Percentiles rank a stretch among this genome's conserved stretches.
Conservation (phyloP, 352 stramenopile species). For the Phytophthora hibernalis region DNA sequence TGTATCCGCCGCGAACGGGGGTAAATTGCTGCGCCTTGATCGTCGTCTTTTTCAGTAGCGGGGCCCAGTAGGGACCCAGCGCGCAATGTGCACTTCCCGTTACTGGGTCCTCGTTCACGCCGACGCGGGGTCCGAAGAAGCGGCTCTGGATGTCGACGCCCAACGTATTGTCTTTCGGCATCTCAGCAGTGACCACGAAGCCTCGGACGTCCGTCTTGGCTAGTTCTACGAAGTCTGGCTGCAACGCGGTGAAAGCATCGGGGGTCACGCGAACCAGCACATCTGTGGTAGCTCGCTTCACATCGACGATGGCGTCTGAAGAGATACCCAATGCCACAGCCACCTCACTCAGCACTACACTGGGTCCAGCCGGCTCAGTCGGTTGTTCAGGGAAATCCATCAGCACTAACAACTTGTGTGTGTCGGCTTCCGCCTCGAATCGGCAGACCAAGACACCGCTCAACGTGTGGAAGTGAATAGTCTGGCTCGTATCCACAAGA, state of each 20-base stretch:
- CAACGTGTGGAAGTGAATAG: conserved; percentile 79
- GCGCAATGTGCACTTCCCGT: conserved; percentile 93
- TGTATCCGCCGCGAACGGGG: conserved; percentile 48
- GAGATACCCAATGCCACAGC: conserved; percentile 23
- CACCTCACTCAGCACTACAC: conserved; percentile 14
- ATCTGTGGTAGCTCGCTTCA: conserved; percentile 32
- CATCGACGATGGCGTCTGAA: conserved; percentile 27
- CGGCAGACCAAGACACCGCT: conserved; percentile 56
- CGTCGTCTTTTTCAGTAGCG: conserved; percentile 46
- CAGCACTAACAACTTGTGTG: conserved; percentile 44
- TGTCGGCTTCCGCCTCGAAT: conserved; percentile 28
- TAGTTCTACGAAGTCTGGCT: conserved; percentile 35
- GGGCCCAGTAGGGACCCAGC: conserved; percentile 87
- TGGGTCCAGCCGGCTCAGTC: conserved; percentile 11
- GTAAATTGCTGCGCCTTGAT: conserved; percentile 58
- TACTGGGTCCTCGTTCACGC: conserved; percentile 94
- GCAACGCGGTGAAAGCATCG: conserved; percentile 24
- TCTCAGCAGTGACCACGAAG: conserved; percentile 21
- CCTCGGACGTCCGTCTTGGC: conserved; percentile 22
- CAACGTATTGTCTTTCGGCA: conserved; percentile 16
- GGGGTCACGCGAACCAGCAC: conserved; percentile 39
- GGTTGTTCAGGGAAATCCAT: conserved; percentile 69
- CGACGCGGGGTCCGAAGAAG: conserved; percentile 91
- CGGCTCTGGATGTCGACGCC: conserved; percentile 62
- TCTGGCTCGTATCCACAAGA: conserved; percentile 38